These are phyloP conservation scores for Wickerhamomyces pijperi DNA, from an alignment of 805 yeast species.

Conservation along the genomic window DNA sequence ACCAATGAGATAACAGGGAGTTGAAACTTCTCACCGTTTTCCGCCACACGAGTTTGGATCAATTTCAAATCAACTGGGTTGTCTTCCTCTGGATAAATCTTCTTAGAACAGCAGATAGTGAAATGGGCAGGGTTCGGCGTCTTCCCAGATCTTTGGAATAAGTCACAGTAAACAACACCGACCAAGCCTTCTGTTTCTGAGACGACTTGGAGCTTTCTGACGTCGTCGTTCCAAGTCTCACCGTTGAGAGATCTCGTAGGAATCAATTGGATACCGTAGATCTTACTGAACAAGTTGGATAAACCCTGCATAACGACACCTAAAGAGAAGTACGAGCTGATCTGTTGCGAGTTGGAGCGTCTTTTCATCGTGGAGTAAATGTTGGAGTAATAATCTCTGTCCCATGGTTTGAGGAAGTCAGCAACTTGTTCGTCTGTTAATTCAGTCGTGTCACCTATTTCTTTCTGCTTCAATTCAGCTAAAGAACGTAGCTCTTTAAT, in stretches of 20 bases:
- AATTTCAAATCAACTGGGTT: constrained; percentile 22
- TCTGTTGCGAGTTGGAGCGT: constrained; percentile 30
- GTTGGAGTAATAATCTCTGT: constrained; percentile 58
- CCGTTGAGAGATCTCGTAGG: constrained; percentile 56
- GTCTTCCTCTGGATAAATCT: constrained; percentile 46
- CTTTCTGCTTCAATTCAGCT: constrained; percentile 26
- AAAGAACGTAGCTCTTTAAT: constrained; percentile 44
- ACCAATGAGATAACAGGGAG: constrained; percentile 83
- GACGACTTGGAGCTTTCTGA: constrained; percentile 67
- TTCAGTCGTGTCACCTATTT: constrained; percentile 12
- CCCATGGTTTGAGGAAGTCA: constrained; percentile 72
- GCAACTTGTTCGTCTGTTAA: constrained; percentile 29
- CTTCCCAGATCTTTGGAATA: constrained; percentile 68
- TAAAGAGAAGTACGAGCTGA: constrained; percentile 67
- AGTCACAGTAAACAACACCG: constrained; percentile 81
- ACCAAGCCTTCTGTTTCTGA: constrained; percentile 51
- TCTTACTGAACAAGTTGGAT: constrained; percentile 51
- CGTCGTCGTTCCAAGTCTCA: constrained; percentile 85
- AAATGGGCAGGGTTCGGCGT: constrained; percentile 88
- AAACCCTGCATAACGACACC: constrained; percentile 83
- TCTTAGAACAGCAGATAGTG: constrained; percentile 89
- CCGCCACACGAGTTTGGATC: constrained; percentile 24
- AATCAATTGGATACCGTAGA: constrained; percentile 69
- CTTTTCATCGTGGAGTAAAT: constrained; percentile 20
- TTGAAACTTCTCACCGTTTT: constrained; percentile 46